Conservation (phyloP, 805 yeast species). For the Myxozyma nipponensis region DNA sequence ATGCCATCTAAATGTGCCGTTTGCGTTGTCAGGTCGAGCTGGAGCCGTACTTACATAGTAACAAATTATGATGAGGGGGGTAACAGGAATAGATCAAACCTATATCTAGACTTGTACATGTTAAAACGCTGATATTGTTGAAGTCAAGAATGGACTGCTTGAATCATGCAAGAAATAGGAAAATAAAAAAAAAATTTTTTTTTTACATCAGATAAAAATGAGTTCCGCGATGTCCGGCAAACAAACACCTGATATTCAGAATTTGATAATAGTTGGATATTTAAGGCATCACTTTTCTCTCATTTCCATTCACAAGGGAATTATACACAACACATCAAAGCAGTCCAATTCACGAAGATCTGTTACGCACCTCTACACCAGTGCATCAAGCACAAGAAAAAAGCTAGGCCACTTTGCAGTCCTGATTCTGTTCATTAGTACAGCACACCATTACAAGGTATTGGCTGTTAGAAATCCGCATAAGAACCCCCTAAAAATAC, state of each 20-base stretch:
- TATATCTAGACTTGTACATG: neutral
- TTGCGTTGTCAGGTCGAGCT: too few species aligned
- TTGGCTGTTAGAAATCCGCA: too few species aligned
- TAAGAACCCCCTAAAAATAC: too few species aligned
- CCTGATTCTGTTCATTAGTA: too few species aligned
- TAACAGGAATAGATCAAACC: neutral
- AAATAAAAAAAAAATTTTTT: neutral
- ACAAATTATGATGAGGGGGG: neutral
- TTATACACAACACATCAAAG: too few species aligned
- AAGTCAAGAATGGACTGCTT: neutral
- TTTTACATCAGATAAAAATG: neutral
- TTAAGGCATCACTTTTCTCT: constrained; percentile 4
- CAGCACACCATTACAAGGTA: too few species aligned
- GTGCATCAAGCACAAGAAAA: too few species aligned
- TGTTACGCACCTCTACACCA: too few species aligned
- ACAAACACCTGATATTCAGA: too few species aligned
- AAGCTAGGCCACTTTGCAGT: too few species aligned
- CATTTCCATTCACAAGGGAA: neutral
- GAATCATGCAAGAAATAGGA: neutral
- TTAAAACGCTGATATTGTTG: neutral
- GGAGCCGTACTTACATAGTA: neutral
- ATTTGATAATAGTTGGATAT: constrained; percentile 19
- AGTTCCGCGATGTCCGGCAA: constrained; percentile 5
- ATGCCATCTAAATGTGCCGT: too few species aligned
- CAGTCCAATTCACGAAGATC: too few species aligned